Base-by-base conservation (phyloP, 2,329 filamentous ascomycete genomes). In the Penicillium sp. region DNA sequence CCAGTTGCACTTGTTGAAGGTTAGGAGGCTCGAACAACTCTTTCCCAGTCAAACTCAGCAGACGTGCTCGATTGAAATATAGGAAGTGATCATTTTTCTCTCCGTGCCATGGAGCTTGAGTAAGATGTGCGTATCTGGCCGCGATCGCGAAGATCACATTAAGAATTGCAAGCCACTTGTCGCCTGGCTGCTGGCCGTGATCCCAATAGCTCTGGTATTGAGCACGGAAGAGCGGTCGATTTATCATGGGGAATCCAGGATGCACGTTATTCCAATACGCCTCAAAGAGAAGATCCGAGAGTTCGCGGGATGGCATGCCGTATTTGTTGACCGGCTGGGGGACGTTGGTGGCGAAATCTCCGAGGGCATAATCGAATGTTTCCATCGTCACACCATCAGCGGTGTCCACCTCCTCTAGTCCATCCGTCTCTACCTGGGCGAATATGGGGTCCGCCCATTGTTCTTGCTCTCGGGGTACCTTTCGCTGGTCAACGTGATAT, bases 1-100 rank as follows among this genome's bases (percentile, higher is more conserved):
- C 49, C 3, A 51, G 49, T 27, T 51, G 49, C 22, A 51, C 49
- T 27, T 51, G 49, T 31, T 51, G 49, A 39, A 51, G 49, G n/a
- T 51, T 51, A 4, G 49, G 49, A 7, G 49, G 49, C 27, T 35
- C 40, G n/a, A 51, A 40, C 14, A 51, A 11, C 36, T 51, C 49
- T 27, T 51, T 35, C 1, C 49, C 49, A 6, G 13, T 40, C 49
- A 51, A 27, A 22, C 49, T 51, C 49, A 51, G 35, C 13, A 51
- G 13, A 9, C 49, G 33, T 27, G 49, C 49, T 51, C 49, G 49
- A 39, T n/a, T 40, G 22, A 51, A 51, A 14, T 37, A 51, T 13
- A 51, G 19, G n/a, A 40, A 24, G 36, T 51, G 49, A 18, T 51
- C 49, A 13, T 16, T 51, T 6, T 51, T 35, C 24, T 24, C 18